A percentile compares a stretch with the other conserved stretches of the same genome.
Evolutionary conservation across 352 stramenopile species (phyloP).

Genomic region (Phytophthora foliorum): DNA sequence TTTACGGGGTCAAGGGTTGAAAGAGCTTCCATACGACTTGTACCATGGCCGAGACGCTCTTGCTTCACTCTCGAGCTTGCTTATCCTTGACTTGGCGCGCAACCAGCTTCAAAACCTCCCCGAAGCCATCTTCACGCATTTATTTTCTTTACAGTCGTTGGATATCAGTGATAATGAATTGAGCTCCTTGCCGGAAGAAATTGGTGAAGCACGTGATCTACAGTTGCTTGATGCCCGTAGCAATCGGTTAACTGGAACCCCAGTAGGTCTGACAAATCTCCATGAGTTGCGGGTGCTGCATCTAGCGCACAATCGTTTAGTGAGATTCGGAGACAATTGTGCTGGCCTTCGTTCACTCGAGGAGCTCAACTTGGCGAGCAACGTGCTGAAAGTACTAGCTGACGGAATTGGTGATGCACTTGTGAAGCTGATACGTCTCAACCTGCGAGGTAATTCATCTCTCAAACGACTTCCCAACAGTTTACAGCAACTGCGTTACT

Average conservation of each 20-base stretch:
- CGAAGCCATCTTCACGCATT: conserved; percentile 58
- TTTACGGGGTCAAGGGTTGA: conserved; percentile 42
- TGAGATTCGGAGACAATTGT: conserved; percentile 58
- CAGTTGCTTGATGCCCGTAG: conserved; percentile 54
- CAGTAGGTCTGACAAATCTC: conserved; percentile 33
- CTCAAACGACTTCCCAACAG: conserved; percentile 55
- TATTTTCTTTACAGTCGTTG: conserved; percentile 66
- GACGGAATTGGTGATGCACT: conserved; percentile 52
- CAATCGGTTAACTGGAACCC: conserved; percentile 57
- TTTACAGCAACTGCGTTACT: conserved; percentile 48
- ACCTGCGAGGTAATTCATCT: conserved; percentile 47
- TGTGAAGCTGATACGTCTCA: conserved; percentile 44
- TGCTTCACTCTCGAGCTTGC: conserved; percentile 60
- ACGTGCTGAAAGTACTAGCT: conserved; percentile 46
- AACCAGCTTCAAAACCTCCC: conserved; percentile 63
- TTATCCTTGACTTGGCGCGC: conserved; percentile 72
- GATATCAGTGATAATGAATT: conserved; percentile 69
- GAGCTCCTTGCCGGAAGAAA: conserved; percentile 51
- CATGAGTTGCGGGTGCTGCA: conserved; percentile 59
- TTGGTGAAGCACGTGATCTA: conserved; percentile 64
- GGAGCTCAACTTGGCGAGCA: conserved; percentile 65
- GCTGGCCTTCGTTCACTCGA: conserved; percentile 48
- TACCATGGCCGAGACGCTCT: conserved; percentile 67
- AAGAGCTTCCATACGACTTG: conserved; percentile 49
- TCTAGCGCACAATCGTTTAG: conserved; percentile 56